Percentiles rank a stretch among this genome's conserved stretches.
These are phyloP conservation scores for Pueraria montana DNA, from an alignment of 306 rosid genomes.

Conservation along the genomic window DNA sequence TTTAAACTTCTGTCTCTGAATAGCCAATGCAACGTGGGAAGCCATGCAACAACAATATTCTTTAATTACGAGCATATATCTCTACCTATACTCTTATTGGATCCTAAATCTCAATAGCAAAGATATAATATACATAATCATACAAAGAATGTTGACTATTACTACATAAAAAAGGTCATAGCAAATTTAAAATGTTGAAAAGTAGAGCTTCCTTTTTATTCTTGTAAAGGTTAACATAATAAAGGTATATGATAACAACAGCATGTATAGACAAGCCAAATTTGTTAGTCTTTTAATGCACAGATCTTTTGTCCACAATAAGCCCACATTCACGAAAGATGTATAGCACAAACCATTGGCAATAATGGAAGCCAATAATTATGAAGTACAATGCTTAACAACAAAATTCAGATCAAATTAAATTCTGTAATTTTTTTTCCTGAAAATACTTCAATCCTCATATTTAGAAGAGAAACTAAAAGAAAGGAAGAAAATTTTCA, in stretches of 20 bases:
- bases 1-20: too few species aligned
- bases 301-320: background rate
- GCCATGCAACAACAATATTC: too few species aligned
- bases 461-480: background rate
- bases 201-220: conserved; percentile 9
- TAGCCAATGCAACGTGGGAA: too few species aligned
- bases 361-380: background rate
- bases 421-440: background rate
- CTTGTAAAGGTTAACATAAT: conserved; percentile 23
- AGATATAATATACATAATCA: background rate
- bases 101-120: conserved; percentile 11
- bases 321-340: conserved; percentile 26
- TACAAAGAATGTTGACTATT: background rate
- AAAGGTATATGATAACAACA: background rate
- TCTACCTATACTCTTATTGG: background rate
- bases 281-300: background rate
- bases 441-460: background rate
- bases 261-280: background rate
- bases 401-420: background rate
- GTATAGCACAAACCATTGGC: conserved; percentile 16
- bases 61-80: too few species aligned
- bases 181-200: conserved; percentile 25
- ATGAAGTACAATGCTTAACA: background rate
- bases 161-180: background rate
- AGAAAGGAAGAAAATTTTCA: background rate